Evolutionary conservation across 805 yeast genomes (phyloP).

Genomic region (Ogataea paraovalis): DNA sequence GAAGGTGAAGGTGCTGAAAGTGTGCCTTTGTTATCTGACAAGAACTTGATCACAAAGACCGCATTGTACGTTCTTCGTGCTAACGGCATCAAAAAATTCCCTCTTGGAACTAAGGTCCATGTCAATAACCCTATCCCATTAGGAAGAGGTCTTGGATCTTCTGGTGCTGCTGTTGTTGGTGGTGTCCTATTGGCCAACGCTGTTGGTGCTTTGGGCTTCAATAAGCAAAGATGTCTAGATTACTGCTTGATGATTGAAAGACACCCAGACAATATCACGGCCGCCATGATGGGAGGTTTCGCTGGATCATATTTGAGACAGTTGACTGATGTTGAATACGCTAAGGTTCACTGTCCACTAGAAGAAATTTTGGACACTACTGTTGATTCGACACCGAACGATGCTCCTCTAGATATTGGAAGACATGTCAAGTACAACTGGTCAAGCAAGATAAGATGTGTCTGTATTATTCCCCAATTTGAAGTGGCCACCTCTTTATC

Average conservation of each 20-base stretch:
- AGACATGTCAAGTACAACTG: conserved; percentile 82
- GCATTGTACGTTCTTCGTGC: conserved; percentile 90
- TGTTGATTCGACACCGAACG: conserved; percentile 50
- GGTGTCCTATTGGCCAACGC: conserved; percentile 90
- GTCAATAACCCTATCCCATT: conserved; percentile 91
- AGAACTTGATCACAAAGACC: conserved; percentile 85
- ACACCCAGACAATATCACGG: conserved; percentile 97
- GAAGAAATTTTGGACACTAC: conserved; percentile 77
- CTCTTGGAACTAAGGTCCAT: conserved; percentile 74
- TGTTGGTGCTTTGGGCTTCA: conserved; percentile 66
- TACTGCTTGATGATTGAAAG: conserved; percentile 96
- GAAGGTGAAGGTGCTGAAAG: conserved; percentile 71
- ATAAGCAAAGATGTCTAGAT: conserved; percentile 82
- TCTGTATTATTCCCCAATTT: conserved; percentile 89
- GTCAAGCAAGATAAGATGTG: conserved; percentile 77
- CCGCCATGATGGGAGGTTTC: conserved; percentile 99
- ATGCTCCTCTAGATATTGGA: conserved; percentile 86
- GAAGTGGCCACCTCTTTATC: conserved; percentile 92
- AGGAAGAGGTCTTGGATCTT: conserved; percentile 95
- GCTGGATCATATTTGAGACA: conserved; percentile 93
- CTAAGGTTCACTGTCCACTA: conserved; percentile 77
- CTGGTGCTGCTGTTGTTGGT: conserved; percentile 98
- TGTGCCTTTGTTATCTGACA: conserved; percentile 75
- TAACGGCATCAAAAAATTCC: conserved; percentile 71
- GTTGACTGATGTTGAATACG: conserved; percentile 64